A percentile compares a stretch with the other conserved stretches of the same genome.
These are phyloP conservation scores for Euryodendron excelsum DNA, from an alignment of 148 eudicot genomes.

Conservation along the genomic window DNA sequence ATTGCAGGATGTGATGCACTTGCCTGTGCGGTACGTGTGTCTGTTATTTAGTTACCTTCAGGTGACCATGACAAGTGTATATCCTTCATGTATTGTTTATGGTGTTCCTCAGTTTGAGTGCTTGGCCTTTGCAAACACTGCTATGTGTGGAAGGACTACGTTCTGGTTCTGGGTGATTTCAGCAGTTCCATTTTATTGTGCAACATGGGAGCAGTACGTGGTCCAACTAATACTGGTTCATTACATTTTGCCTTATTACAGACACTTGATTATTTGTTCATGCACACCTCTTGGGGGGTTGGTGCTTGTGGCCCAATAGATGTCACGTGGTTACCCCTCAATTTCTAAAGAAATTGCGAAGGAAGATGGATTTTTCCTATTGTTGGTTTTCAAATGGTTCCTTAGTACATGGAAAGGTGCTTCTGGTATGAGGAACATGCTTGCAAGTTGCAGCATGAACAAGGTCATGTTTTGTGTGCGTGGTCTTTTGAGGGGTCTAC, in stretches of 20 bases:
- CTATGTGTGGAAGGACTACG: constrained; percentile 80
- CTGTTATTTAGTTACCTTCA: not conserved
- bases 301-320: too few species aligned
- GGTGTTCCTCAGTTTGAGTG: constrained; percentile 63
- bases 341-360: not conserved
- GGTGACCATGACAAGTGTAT: not conserved
- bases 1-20: constrained; percentile 90
- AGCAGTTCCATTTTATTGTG: constrained; percentile 83
- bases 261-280: not conserved
- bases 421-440: not conserved
- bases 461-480: constrained; percentile 1
- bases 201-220: constrained; percentile 97
- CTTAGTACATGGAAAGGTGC: not conserved
- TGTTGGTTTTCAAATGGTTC: constrained; percentile 2
- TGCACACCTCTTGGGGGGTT: constrained; percentile 7
- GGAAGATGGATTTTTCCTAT: not conserved
- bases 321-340: not conserved
- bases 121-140: constrained; percentile 86
- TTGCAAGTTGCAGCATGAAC: not conserved
- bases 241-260: constrained; percentile 1
- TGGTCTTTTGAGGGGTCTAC: not conserved
- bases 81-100: constrained; percentile 4
- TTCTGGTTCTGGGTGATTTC: constrained; percentile 93
- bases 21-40: constrained; percentile 78
- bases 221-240: constrained; percentile 12